A percentile compares a stretch with the other conserved stretches of the same genome.
These are phyloP conservation scores for Camelina sativa DNA, from an alignment of 345 rosid genomes.

Conservation along the genomic window DNA sequence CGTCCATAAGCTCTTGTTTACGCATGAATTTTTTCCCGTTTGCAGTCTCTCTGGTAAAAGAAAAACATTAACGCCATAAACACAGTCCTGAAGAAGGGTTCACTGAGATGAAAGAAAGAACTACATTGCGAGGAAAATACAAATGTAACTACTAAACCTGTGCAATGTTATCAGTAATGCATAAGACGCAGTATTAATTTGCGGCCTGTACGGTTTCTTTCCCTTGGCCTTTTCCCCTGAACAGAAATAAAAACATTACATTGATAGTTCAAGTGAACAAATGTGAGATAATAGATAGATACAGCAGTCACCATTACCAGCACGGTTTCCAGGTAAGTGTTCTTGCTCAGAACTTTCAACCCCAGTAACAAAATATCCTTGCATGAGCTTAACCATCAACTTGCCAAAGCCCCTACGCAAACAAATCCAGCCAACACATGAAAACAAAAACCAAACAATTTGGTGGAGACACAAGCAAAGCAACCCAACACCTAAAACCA, in stretches of 20 bases:
- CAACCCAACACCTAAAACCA: background rate
- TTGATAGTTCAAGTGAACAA: constrained; percentile 10
- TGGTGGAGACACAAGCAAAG: constrained; percentile 3
- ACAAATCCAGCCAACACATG: constrained; percentile 11
- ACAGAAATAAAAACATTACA: background rate
- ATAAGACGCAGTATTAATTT: constrained; percentile 79
- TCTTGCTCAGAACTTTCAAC: constrained; percentile 61
- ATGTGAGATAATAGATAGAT: constrained; percentile 14
- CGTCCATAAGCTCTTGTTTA: constrained; percentile 90
- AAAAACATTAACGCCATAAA: constrained; percentile 15
- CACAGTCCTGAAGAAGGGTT: constrained; percentile 21
- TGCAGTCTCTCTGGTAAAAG: constrained; percentile 54
- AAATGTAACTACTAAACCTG: constrained; percentile 51
- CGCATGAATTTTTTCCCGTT: constrained; percentile 75
- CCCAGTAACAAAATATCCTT: constrained; percentile 61
- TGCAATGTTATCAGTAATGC: constrained; percentile 76
- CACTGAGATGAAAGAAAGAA: constrained; percentile 10
- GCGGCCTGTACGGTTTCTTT: constrained; percentile 65
- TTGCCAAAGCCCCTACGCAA: constrained; percentile 81
- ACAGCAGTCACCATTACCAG: background rate
- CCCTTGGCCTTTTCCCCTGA: constrained; percentile 61
- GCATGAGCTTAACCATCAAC: constrained; percentile 70
- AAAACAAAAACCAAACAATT: constrained; percentile 14
- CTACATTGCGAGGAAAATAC: background rate
- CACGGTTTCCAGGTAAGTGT: constrained; percentile 52